These are phyloP conservation scores for Aureobasidium melanogenum DNA, from an alignment of 2,329 filamentous ascomycete species.

Conservation along the genomic window DNA sequence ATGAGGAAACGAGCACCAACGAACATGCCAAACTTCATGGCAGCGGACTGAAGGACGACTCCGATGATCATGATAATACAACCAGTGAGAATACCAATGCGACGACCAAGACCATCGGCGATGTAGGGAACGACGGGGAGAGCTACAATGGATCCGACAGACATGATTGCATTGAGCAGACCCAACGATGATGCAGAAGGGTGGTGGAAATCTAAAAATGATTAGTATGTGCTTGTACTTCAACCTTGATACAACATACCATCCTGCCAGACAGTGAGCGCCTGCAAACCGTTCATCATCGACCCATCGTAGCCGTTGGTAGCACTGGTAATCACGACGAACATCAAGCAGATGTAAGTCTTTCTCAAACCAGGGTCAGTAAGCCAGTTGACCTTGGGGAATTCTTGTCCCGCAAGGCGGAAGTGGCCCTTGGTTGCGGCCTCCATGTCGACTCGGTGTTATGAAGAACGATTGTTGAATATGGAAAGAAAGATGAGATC, in stretches of 20 bases:
- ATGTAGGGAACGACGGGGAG: slow-evolving; percentile 41
- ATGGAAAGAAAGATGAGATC: neutral
- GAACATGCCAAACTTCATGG: slow-evolving; percentile 48
- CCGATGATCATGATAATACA: slow-evolving; percentile 39
- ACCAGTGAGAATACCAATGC: slow-evolving; percentile 39
- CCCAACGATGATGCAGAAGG: slow-evolving; percentile 30
- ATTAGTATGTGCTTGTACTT: neutral
- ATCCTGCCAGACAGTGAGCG: slow-evolving; percentile 36
- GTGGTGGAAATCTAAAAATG: slow-evolving; percentile 22
- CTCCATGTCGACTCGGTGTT: slow-evolving; percentile 19
- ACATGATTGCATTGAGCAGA: slow-evolving; percentile 40
- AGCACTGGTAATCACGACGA: slow-evolving; percentile 24
- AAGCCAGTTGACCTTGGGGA: slow-evolving; percentile 27
- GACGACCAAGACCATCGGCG: slow-evolving; percentile 40
- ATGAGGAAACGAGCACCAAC: slow-evolving; percentile 34
- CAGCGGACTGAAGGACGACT: slow-evolving; percentile 32
- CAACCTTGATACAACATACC: slow-evolving; percentile 22
- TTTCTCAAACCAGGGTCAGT: slow-evolving; percentile 23
- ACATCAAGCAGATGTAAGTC: slow-evolving; percentile 26
- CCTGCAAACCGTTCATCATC: slow-evolving; percentile 44
- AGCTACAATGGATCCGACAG: slow-evolving; percentile 39
- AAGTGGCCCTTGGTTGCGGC: slow-evolving; percentile 25
- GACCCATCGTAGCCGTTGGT: slow-evolving; percentile 44
- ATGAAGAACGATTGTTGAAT: slow-evolving; percentile 4
- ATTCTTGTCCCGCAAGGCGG: slow-evolving; percentile 23